phyloP scores from a whole-genome alignment of 2,329 filamentous ascomycete genomes.

The Beauveria asiatica region DNA sequence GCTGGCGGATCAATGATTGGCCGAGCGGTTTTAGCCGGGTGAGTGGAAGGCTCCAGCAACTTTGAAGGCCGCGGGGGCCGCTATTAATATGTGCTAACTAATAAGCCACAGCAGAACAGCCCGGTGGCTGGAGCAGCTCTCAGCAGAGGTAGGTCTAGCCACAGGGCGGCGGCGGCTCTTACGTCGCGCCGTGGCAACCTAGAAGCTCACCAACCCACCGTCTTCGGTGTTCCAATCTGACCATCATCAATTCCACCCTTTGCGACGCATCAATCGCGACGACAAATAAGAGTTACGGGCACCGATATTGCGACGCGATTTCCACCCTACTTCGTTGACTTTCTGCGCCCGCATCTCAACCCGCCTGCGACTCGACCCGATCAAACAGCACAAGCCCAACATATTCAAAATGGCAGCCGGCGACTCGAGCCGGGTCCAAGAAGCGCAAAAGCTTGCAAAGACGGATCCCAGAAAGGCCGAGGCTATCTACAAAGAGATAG shows the following conservation, averaged over 20 bases:
- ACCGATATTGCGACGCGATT: background rate
- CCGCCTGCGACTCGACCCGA: background rate
- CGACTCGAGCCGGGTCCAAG: slow-evolving; percentile 63
- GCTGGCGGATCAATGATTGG: slow-evolving; percentile 12
- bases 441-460: slow-evolving; percentile 79
- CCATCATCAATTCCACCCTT: slow-evolving; percentile 3
- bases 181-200: slow-evolving; percentile 31
- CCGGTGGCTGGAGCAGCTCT: slow-evolving; percentile 5
- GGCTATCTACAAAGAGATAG: slow-evolving; percentile 79
- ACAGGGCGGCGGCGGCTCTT: slow-evolving; percentile 13
- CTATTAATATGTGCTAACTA: background rate
- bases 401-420: slow-evolving; percentile 42
- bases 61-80: background rate
- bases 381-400: background rate
- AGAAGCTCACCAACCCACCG: slow-evolving; percentile 14
- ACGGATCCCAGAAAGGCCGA: slow-evolving; percentile 78
- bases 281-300: background rate
- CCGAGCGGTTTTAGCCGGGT: slow-evolving; percentile 1
- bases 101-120: background rate
- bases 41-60: slow-evolving; percentile 9
- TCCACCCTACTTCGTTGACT: no score
- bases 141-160: background rate
- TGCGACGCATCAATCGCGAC: background rate
- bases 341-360: no score
- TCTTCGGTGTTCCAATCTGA: background rate